phyloP scores from a whole-genome alignment of 2,329 filamentous ascomycete genomes.

The Ceratocystis lukuohia region DNA sequence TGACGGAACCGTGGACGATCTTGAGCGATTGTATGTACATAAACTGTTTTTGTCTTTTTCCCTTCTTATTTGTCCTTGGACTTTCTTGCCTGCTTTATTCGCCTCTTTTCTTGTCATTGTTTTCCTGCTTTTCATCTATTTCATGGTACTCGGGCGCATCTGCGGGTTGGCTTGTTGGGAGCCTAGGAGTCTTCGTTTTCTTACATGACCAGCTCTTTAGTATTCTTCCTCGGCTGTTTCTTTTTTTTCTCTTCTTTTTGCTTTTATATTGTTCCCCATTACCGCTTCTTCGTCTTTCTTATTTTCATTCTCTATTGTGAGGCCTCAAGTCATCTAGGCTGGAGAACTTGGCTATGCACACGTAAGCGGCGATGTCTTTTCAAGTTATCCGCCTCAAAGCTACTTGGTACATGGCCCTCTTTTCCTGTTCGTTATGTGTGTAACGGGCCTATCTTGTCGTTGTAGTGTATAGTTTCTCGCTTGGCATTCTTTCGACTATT shows the following conservation, averaged over 20 bases:
- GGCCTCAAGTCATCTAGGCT: neutral
- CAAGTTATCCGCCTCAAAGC: neutral
- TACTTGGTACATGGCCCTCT: neutral
- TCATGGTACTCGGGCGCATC: conserved; percentile 7
- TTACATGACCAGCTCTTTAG: conserved; percentile 8
- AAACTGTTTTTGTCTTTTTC: neutral
- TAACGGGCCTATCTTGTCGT: neutral
- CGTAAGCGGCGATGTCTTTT: neutral
- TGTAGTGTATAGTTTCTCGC: neutral
- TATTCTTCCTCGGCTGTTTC: conserved; percentile 2
- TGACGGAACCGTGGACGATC: neutral
- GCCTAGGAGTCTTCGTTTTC: conserved; percentile 5
- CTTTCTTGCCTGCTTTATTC: neutral
- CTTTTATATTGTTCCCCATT: neutral
- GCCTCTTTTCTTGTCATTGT: neutral
- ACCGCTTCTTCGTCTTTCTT: neutral
- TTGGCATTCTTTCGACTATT: conserved; percentile 1
- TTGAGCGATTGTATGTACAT: conserved; percentile 3
- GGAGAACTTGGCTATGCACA: neutral
- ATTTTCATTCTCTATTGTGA: neutral
- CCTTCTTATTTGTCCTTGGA: neutral
- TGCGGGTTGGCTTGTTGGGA: conserved; percentile 6
- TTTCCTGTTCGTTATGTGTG: too few species aligned
- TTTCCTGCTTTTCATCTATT: neutral
- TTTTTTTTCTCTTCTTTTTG: neutral